Percentiles rank a stretch among this genome's conserved stretches.
Conservation (phyloP, 352 stramenopile genomes). For the Blastocystis sp. region DNA sequence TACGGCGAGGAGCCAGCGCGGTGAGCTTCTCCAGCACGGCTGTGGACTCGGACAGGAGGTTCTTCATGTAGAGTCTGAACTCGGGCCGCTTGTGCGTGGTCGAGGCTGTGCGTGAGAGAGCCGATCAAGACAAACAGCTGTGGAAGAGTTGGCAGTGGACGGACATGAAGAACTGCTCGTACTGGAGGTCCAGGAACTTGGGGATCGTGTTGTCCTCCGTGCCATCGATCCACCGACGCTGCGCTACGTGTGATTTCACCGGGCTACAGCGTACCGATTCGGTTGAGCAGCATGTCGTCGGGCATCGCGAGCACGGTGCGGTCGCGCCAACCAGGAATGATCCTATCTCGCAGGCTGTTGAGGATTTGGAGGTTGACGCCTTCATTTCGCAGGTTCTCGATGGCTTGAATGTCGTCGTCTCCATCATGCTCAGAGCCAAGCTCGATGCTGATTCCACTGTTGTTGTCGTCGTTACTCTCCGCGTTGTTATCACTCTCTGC, state of each 20-base stretch:
- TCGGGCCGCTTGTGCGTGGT: background rate
- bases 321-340: no score
- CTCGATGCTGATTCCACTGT: background rate
- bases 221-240: background rate
- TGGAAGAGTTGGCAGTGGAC: conserved; percentile 62
- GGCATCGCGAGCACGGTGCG: background rate
- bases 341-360: no score
- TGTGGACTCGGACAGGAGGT: background rate
- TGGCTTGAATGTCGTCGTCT: background rate
- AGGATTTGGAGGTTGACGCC: no score
- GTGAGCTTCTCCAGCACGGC: background rate
- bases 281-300: background rate
- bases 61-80: background rate
- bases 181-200: background rate
- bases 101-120: conserved; percentile 1
- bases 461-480: background rate
- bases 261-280: background rate
- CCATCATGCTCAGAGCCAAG: background rate
- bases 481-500: background rate
- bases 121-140: background rate
- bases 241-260: background rate
- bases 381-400: no score
- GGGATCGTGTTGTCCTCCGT: background rate
- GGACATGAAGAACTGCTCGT: background rate
- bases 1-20: background rate